Evolutionary conservation across 2,329 filamentous ascomycete genomes (phyloP).

Genomic region (Gaeumannomyces tritici): DNA sequence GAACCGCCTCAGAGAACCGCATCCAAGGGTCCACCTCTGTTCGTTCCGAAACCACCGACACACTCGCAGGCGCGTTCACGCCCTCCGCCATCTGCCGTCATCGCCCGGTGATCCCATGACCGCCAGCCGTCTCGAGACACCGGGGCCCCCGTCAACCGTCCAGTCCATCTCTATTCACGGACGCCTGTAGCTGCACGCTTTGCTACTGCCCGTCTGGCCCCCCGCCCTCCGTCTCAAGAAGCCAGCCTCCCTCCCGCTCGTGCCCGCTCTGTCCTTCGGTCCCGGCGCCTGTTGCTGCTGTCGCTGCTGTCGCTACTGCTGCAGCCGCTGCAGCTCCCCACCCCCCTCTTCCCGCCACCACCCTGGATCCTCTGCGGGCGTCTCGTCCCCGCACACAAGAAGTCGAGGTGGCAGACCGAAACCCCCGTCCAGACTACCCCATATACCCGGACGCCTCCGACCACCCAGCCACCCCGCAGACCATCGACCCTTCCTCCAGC

Average conservation of each 20-base stretch:
- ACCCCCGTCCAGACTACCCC: background rate
- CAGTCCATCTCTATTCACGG: background rate
- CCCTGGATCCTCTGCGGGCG: conserved; percentile 1
- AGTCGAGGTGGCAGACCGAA: conserved; percentile 3
- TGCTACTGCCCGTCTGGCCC: background rate
- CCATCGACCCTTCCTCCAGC: background rate
- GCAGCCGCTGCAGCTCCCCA: too few relatives aligned
- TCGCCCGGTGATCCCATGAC: background rate
- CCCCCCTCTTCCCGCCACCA: background rate
- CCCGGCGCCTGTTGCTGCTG: background rate
- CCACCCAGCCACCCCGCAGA: background rate
- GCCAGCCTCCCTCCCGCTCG: too few relatives aligned
- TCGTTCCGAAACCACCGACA: background rate
- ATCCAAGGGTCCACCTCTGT: background rate
- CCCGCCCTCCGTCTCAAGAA: background rate
- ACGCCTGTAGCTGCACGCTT: background rate
- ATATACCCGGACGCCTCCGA: conserved; percentile 1
- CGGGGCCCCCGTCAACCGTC: background rate
- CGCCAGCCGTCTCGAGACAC: background rate
- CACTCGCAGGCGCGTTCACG: background rate
- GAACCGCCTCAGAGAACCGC: background rate
- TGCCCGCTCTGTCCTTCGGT: background rate
- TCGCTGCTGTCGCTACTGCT: background rate
- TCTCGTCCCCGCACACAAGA: conserved; percentile 1
- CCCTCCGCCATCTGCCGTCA: background rate